Conservation (phyloP, 139 green algal genomes). For the Tetraselmis striata region DNA sequence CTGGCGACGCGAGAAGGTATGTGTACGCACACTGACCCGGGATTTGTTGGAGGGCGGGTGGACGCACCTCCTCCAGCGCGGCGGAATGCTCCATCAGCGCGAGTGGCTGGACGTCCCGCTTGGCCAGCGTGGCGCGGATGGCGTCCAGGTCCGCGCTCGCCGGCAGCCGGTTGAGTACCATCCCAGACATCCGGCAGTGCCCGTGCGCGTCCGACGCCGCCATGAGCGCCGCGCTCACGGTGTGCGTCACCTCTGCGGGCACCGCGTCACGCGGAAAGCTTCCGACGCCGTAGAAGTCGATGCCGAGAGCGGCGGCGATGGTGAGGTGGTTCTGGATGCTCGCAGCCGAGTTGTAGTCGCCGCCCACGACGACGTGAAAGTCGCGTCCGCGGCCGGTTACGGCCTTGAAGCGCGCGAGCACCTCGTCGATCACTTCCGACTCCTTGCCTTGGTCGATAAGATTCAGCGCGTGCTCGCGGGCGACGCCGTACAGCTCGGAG, state of each 20-base stretch:
- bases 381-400: no score
- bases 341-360: not conserved
- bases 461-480: not conserved
- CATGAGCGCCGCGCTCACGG: not conserved
- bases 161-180: not conserved
- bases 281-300: not conserved
- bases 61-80: not conserved
- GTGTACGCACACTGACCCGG: no score
- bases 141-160: not conserved
- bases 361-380: not conserved
- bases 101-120: not conserved
- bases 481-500: not conserved
- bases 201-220: not conserved
- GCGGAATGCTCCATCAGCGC: not conserved
- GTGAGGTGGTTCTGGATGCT: not conserved
- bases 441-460: not conserved
- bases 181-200: not conserved
- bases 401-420: not conserved
- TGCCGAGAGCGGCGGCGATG: not conserved
- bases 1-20: no score
- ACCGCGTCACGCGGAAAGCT: not conserved
- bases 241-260: not conserved
- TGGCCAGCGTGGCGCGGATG: not conserved
- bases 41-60: no score
- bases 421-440: not conserved